A percentile compares a stretch with the other conserved stretches of the same genome.
These are phyloP conservation scores for Mycena galopus DNA, from an alignment of 768 basidiomycete genomes.

Conservation along the genomic window DNA sequence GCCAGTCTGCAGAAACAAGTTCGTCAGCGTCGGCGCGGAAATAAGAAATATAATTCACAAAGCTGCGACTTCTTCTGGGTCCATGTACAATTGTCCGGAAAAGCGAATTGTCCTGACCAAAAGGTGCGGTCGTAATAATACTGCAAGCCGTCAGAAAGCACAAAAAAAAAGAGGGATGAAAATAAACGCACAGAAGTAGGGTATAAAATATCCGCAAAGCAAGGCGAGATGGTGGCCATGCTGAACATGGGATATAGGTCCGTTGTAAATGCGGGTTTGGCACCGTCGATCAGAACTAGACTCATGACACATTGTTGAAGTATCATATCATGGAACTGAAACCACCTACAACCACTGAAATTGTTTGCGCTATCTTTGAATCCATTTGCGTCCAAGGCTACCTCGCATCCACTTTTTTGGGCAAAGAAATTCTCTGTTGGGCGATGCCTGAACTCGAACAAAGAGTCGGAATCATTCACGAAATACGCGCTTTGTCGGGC, in stretches of 20 bases:
- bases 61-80: too few species aligned
- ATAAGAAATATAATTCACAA: too few species aligned
- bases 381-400: not conserved
- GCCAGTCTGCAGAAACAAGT: too few species aligned
- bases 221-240: constrained; percentile 24
- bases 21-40: too few species aligned
- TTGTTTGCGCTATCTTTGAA: not conserved
- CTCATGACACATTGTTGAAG: not conserved
- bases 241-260: constrained; percentile 25
- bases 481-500: not conserved
- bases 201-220: constrained; percentile 21
- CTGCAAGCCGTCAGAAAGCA: not conserved
- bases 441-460: not conserved
- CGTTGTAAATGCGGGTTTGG: constrained; percentile 18
- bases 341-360: not conserved
- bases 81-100: not conserved
- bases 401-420: constrained; percentile 9
- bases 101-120: not conserved
- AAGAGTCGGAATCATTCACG: not conserved
- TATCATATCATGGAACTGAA: not conserved
- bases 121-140: constrained; percentile 14
- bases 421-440: constrained; percentile 12
- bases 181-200: constrained; percentile 1
- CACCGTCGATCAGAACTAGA: constrained; percentile 5
- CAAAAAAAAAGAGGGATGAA: not conserved